Conservation (phyloP, 352 stramenopile species). For the Pythium plurisporium region DNA sequence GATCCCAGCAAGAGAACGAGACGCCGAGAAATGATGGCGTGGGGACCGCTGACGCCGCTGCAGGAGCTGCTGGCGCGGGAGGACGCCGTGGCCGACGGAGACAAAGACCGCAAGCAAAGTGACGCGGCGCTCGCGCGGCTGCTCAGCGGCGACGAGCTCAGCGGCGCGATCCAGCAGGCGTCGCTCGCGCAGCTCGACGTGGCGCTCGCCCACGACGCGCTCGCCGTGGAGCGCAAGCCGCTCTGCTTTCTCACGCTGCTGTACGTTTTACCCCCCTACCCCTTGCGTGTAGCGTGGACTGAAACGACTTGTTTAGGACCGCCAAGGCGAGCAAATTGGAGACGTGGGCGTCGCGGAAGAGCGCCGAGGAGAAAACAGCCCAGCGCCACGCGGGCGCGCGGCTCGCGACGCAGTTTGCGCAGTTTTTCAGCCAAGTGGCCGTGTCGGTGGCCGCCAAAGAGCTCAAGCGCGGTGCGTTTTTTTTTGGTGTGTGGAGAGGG, state of each 20-base stretch:
- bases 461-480: conserved; percentile 40
- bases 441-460: conserved; percentile 49
- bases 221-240: conserved; percentile 51
- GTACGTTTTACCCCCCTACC: conserved; percentile 21
- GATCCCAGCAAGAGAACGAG: not conserved
- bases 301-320: conserved; percentile 18
- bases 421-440: conserved; percentile 47
- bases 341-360: conserved; percentile 24
- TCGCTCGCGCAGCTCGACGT: conserved; percentile 59
- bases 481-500: too few relatives aligned
- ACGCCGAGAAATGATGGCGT: conserved; percentile 17
- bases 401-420: conserved; percentile 37
- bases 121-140: conserved; percentile 40
- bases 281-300: not conserved
- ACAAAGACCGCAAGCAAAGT: conserved; percentile 41
- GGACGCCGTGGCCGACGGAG: conserved; percentile 29
- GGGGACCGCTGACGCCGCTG: conserved; percentile 53
- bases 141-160: conserved; percentile 45
- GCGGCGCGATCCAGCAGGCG: conserved; percentile 35
- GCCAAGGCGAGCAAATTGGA: conserved; percentile 60
- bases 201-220: conserved; percentile 43
- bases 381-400: conserved; percentile 18
- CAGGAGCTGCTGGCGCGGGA: conserved; percentile 36
- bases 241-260: conserved; percentile 42
- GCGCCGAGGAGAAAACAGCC: conserved; percentile 22